phyloP scores from a whole-genome alignment of 2,329 filamentous ascomycete species.

The Fonsecaea nubica region DNA sequence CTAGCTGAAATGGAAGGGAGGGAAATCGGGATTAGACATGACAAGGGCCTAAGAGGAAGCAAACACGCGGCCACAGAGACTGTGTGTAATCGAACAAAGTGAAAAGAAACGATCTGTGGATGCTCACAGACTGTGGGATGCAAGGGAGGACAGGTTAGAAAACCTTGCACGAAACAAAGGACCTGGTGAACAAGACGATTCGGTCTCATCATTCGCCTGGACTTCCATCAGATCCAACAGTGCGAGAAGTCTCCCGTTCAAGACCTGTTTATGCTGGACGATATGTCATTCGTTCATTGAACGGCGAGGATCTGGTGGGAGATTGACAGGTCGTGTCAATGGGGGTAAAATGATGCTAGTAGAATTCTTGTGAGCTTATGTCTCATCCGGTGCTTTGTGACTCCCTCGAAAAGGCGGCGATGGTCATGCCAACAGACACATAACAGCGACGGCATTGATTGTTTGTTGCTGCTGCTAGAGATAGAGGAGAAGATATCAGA shows the following conservation, averaged over 20 bases:
- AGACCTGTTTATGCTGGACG: too few relatives aligned
- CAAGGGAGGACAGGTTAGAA: not conserved
- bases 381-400: not conserved
- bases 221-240: too few relatives aligned
- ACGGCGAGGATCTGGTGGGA: not conserved
- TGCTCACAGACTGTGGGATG: not conserved
- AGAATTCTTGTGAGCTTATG: not conserved
- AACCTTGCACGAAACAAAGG: too few relatives aligned
- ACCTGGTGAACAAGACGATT: too few relatives aligned
- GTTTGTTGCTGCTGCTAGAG: not conserved
- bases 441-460: not conserved
- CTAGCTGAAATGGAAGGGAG: slow-evolving; percentile 20
- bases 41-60: not conserved
- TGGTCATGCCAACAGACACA: not conserved
- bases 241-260: too few relatives aligned
- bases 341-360: not conserved
- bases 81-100: not conserved
- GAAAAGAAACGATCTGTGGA: not conserved
- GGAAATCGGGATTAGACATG: not conserved
- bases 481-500: not conserved
- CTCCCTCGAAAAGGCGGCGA: not conserved
- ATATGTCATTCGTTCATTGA: not conserved
- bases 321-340: not conserved
- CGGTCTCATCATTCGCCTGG: too few relatives aligned
- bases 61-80: not conserved